Conservation (phyloP, 768 basidiomycete species). For the Leccinum arenicola region DNA sequence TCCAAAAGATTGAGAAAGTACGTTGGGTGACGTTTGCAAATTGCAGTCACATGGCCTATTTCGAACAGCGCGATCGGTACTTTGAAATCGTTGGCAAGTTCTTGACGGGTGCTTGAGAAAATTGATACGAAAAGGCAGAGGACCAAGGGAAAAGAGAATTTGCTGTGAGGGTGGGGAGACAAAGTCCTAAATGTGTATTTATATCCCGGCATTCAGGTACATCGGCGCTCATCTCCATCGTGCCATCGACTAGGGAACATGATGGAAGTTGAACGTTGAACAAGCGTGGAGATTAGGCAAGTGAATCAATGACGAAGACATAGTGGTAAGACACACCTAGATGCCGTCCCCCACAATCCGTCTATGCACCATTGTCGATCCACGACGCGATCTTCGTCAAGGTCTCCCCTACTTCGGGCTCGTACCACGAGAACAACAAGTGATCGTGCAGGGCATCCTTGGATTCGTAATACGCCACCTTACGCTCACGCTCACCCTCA, state of each 20-base stretch:
- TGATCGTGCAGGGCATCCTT: conserved; percentile 56
- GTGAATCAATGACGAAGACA: too few relatives aligned
- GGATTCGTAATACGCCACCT: conserved; percentile 46
- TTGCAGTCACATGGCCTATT: conserved; percentile 16
- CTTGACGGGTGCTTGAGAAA: conserved; percentile 6
- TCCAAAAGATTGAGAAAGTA: conserved; percentile 30
- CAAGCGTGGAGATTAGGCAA: background rate
- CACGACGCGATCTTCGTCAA: conserved; percentile 49
- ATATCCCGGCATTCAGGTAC: background rate
- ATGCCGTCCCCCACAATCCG: background rate
- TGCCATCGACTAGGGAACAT: too few relatives aligned
- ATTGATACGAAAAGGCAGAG: background rate
- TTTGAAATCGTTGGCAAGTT: conserved; percentile 18
- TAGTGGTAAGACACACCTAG: background rate
- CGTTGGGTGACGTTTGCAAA: conserved; percentile 36
- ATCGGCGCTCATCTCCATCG: background rate
- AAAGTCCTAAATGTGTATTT: background rate
- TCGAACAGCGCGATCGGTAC: conserved; percentile 19
- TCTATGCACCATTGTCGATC: conserved; percentile 24
- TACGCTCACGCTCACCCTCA: conserved; percentile 36
- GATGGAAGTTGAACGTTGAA: background rate
- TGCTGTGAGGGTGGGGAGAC: background rate
- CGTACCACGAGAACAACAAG: conserved; percentile 48
- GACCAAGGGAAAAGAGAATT: background rate
- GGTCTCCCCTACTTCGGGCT: conserved; percentile 53